Evolutionary conservation across 2,329 filamentous ascomycete species (phyloP), one percentile per base, ranked within the genome.

Genomic region (Celoporthe dispersa): DNA sequence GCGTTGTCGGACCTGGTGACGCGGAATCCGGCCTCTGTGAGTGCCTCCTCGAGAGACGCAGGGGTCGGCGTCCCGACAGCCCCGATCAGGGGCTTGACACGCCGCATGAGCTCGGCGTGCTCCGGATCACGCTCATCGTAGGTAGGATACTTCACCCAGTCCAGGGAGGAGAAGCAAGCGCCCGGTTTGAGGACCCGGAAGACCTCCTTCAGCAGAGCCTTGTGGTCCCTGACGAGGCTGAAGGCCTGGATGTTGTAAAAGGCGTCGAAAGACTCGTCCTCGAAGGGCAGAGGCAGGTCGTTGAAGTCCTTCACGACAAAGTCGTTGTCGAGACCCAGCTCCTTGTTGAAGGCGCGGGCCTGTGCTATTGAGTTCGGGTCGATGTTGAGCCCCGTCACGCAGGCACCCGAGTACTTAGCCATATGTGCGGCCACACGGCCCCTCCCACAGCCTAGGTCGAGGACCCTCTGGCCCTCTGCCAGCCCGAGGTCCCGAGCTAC

Each of bases 241-340:
- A 81, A 84, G 68, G 79, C 89, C 81, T 81, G 90, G 83, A 82
- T 90, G 84, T 83, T 86, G 81, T 83, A 87, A 70, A 87, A 86
- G 39, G 81, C 84, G 69, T 87, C 84, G 74, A 87, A 86, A 57
- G 79, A 80, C 35, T 76, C 77, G 72, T 86, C 81, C 19, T 76
- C 81, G 68, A 87, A 86, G 1, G 85, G 85, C 1, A 87, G 79
- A 1, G 85, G 85, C 41, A 86, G 79, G 59, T 79, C 78, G 76
- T 87, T 87, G 76, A 86, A 84, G 73, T 87, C 85, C 73, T 83
- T 82, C 41, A 83, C 80, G 69, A 85, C 77, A 72, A 87, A 87
- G 57, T 79, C 81, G 74, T 85, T 84, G 9, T 75, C 73, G 73
- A 86, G 79, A 2, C 82, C 82, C 62, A 81, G 77, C 73, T 82